phyloP scores from a whole-genome alignment of 2,329 filamentous ascomycete genomes.

The Penicillium sp. region DNA sequence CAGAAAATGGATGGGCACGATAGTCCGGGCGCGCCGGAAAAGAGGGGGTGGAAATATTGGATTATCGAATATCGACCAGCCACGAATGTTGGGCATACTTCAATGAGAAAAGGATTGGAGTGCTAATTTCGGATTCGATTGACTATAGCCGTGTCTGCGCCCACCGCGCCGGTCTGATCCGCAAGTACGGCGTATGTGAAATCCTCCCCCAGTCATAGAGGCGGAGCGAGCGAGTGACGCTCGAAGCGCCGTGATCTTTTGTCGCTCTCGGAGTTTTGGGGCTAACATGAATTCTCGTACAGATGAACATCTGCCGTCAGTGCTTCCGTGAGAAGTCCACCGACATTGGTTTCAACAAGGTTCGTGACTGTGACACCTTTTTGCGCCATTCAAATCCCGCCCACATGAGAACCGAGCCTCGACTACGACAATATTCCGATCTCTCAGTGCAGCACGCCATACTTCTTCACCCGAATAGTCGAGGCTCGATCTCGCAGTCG shows the following conservation, averaged over 20 bases:
- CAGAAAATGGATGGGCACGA: slow-evolving; percentile 1
- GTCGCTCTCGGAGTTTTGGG: neutral
- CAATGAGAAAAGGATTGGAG: neutral
- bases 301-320: slow-evolving; percentile 56
- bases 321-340: slow-evolving; percentile 64
- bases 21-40: neutral
- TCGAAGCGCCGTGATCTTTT: no score
- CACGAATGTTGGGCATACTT: no score
- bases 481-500: neutral
- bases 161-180: slow-evolving; percentile 97
- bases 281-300: slow-evolving; percentile 16
- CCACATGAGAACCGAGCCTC: slow-evolving; percentile 1
- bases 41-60: neutral
- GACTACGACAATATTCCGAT: no score
- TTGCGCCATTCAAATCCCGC: neutral
- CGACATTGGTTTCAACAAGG: slow-evolving; percentile 66
- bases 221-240: neutral
- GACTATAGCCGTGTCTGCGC: slow-evolving; percentile 68
- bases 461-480: neutral
- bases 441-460: neutral
- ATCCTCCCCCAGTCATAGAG: neutral
- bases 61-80: neutral
- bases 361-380: slow-evolving; percentile 33
- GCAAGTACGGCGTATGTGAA: slow-evolving; percentile 76
- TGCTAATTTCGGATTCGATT: slow-evolving; percentile 22